Conservation (phyloP, 345 rosid genomes). For the Hibiscus syriacus region DNA sequence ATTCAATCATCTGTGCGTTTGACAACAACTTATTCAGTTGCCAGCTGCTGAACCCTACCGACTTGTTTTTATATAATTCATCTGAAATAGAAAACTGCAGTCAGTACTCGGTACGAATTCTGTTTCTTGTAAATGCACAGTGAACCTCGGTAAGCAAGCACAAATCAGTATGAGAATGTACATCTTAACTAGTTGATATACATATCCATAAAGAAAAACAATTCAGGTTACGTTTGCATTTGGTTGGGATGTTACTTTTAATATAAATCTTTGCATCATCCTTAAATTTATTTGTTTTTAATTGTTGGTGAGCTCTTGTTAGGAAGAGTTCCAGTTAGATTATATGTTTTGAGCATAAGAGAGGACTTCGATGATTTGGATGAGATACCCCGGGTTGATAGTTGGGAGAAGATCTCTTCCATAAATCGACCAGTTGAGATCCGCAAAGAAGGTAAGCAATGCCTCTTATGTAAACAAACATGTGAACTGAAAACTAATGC, state of each 20-base stretch:
- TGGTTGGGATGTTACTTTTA: not conserved
- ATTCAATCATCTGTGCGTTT: not conserved
- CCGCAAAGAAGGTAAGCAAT: slow-evolving; percentile 46
- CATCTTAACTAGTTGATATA: not conserved
- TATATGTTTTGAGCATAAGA: slow-evolving; percentile 50
- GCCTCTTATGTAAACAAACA: not conserved
- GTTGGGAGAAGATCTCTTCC: slow-evolving; percentile 80
- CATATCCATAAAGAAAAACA: not conserved
- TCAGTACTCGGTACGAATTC: not conserved
- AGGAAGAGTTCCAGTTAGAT: slow-evolving; percentile 79
- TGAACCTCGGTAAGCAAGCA: not conserved
- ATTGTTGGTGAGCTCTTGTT: slow-evolving; percentile 13
- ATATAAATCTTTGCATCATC: not conserved
- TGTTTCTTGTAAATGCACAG: not conserved
- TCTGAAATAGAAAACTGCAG: not conserved
- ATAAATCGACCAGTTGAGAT: slow-evolving; percentile 70
- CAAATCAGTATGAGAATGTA: not conserved
- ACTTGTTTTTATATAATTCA: not conserved
- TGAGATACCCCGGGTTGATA: slow-evolving; percentile 49
- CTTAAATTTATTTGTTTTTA: not conserved
- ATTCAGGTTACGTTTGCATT: not conserved
- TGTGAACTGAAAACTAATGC: not conserved
- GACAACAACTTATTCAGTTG: not conserved
- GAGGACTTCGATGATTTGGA: slow-evolving; percentile 64
- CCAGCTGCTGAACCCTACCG: not conserved